Percentiles rank a stretch among this genome's conserved stretches.
These are phyloP conservation scores for Lantana camara DNA, from an alignment of 257 asterid species.

Conservation along the genomic window DNA sequence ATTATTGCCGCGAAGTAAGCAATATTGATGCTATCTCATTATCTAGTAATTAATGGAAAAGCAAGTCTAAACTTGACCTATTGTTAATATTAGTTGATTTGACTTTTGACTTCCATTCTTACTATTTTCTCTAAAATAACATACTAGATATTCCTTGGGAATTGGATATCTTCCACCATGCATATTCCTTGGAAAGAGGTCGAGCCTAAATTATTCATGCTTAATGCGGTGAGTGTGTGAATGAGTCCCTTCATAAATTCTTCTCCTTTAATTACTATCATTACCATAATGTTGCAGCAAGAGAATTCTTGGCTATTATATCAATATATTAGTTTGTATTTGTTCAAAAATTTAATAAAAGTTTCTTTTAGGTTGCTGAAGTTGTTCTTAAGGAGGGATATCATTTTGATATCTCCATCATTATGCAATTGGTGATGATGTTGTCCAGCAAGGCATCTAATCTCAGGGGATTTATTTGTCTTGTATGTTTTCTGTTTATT, in stretches of 20 bases:
- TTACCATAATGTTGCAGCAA: constrained; percentile 26
- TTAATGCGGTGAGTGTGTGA: constrained; percentile 66
- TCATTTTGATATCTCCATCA: constrained; percentile 58
- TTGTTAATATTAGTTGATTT: constrained; percentile 6
- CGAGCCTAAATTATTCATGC: constrained; percentile 75
- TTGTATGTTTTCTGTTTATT: constrained; percentile 52
- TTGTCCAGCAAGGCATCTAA: constrained; percentile 66
- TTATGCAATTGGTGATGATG: constrained; percentile 59
- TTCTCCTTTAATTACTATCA: background rate
- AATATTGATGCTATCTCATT: constrained; percentile 12
- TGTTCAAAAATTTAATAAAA: constrained; percentile 24
- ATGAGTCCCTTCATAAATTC: background rate
- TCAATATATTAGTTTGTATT: constrained; percentile 6
- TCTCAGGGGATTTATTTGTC: constrained; percentile 66
- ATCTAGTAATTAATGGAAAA: constrained; percentile 14
- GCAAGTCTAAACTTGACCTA: constrained; percentile 6
- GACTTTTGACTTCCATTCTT: constrained; percentile 1
- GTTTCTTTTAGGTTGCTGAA: constrained; percentile 73
- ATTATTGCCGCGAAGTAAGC: background rate
- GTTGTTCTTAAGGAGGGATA: constrained; percentile 65
- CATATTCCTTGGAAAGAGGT: constrained; percentile 79
- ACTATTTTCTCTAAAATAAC: constrained; percentile 12
- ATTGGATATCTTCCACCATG: constrained; percentile 52
- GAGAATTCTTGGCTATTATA: constrained; percentile 20
- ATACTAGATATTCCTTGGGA: constrained; percentile 65